phyloP scores from a whole-genome alignment of 2,329 filamentous ascomycete species.

The Pseudogymnoascus sp. region DNA sequence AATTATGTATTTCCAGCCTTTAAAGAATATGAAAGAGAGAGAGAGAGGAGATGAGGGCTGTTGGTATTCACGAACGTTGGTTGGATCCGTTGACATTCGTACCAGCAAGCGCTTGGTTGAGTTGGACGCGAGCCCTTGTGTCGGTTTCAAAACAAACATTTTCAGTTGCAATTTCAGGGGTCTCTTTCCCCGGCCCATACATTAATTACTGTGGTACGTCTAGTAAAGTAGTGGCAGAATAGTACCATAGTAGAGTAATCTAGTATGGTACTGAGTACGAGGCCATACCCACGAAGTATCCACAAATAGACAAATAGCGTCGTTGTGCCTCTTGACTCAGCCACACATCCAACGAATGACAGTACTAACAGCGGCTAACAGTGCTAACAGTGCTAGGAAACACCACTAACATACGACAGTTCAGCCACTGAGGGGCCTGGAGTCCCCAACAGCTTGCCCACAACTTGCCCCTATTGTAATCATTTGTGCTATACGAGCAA shows the following conservation, averaged over 20 bases:
- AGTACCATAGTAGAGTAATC: too few relatives aligned
- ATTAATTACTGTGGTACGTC: not conserved
- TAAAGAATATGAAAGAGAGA: not conserved
- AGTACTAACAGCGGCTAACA: not conserved
- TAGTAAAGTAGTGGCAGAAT: too few relatives aligned
- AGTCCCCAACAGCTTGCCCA: too few relatives aligned
- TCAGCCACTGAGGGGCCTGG: not conserved
- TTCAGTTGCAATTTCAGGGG: not conserved
- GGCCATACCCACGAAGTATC: not conserved
- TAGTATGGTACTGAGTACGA: not conserved
- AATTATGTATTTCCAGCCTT: not conserved
- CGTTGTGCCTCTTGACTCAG: not conserved
- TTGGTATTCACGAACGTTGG: not conserved
- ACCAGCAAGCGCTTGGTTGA: not conserved
- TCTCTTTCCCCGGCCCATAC: not conserved
- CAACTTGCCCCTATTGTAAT: not conserved
- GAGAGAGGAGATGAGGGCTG: not conserved
- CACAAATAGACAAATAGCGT: not conserved
- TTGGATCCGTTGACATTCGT: not conserved
- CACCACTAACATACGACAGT: not conserved
- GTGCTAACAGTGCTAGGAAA: not conserved
- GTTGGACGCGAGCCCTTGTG: not conserved
- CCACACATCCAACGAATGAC: not conserved
- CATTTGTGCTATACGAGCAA: not conserved
- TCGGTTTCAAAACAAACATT: not conserved